Percentiles rank a stretch among this genome's conserved stretches.
These are phyloP conservation scores for Phialophora macrospora DNA, from an alignment of 2,329 filamentous ascomycete species.

Conservation along the genomic window DNA sequence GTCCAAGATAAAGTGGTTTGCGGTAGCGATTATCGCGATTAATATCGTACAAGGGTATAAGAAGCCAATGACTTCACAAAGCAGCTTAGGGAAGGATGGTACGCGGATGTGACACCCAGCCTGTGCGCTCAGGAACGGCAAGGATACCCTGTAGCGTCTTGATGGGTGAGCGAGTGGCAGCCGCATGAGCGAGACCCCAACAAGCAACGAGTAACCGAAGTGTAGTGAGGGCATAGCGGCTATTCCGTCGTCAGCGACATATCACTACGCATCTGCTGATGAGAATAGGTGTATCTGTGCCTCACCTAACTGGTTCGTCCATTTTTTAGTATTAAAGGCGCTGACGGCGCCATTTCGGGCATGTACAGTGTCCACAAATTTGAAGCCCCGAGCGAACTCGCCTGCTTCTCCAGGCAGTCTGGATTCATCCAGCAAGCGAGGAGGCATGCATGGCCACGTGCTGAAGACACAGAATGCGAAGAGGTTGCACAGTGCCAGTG, in stretches of 20 bases:
- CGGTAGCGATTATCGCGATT: slow-evolving; percentile 70
- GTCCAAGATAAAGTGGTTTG: slow-evolving; percentile 73
- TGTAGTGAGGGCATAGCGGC: slow-evolving; percentile 58
- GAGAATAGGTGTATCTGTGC: neutral
- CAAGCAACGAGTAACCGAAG: slow-evolving; percentile 49
- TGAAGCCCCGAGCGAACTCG: slow-evolving; percentile 62
- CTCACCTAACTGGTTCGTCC: slow-evolving; percentile 30
- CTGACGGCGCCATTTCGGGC: slow-evolving; percentile 57
- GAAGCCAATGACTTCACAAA: slow-evolving; percentile 59
- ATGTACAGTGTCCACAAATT: slow-evolving; percentile 64
- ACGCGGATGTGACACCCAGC: slow-evolving; percentile 42
- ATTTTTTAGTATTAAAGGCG: slow-evolving; percentile 47
- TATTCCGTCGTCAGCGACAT: neutral
- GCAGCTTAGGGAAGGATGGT: slow-evolving; percentile 58
- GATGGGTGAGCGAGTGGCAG: slow-evolving; percentile 64
- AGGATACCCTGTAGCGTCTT: slow-evolving; percentile 45
- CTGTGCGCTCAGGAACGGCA: neutral
- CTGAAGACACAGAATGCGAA: slow-evolving; percentile 57
- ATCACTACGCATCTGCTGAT: slow-evolving; percentile 46
- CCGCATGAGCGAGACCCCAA: slow-evolving; percentile 58
- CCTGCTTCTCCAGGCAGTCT: slow-evolving; percentile 61
- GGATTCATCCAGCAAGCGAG: slow-evolving; percentile 57
- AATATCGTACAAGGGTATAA: slow-evolving; percentile 68
- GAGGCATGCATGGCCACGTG: slow-evolving; percentile 56
- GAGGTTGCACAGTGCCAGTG: slow-evolving; percentile 55